Conservation (phyloP, 1,139 yeast species). For the Saccharomyces hybrid region DNA sequence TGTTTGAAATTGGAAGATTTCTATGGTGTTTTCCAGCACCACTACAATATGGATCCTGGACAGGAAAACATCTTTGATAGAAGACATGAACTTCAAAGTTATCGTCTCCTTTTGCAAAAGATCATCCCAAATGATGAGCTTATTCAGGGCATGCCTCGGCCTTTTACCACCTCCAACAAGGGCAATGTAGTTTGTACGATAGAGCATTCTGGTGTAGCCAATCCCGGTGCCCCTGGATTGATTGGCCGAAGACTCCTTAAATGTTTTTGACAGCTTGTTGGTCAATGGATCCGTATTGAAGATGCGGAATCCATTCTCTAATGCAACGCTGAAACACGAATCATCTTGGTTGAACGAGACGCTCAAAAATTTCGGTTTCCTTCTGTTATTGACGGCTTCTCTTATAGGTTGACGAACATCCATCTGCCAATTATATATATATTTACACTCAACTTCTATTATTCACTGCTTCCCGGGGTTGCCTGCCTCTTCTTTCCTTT, state of each 20-base stretch:
- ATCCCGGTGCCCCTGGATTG: constrained; percentile 43
- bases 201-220: constrained; percentile 73
- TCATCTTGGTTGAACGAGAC: constrained; percentile 73
- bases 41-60: constrained; percentile 72
- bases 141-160: constrained; percentile 72
- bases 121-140: constrained; percentile 87
- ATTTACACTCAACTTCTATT: background rate
- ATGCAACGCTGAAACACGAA: constrained; percentile 81
- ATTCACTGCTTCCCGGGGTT: background rate
- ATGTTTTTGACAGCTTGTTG: constrained; percentile 60
- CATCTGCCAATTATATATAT: constrained; percentile 10
- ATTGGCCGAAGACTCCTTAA: constrained; percentile 26
- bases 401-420: constrained; percentile 22
- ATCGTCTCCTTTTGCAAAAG: constrained; percentile 67
- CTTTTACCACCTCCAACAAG: constrained; percentile 81
- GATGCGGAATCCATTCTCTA: constrained; percentile 77
- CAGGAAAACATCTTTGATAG: constrained; percentile 64
- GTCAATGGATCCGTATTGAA: constrained; percentile 85
- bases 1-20: constrained; percentile 71
- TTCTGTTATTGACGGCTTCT: constrained; percentile 9
- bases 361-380: constrained; percentile 16
- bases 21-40: constrained; percentile 57
- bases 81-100: constrained; percentile 64
- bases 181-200: constrained; percentile 83
- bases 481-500: background rate